Evolutionary conservation across 2,329 filamentous ascomycete genomes (phyloP), one percentile per base, ranked within the genome.

Genomic region (Epicoccum sorghinum): DNA sequence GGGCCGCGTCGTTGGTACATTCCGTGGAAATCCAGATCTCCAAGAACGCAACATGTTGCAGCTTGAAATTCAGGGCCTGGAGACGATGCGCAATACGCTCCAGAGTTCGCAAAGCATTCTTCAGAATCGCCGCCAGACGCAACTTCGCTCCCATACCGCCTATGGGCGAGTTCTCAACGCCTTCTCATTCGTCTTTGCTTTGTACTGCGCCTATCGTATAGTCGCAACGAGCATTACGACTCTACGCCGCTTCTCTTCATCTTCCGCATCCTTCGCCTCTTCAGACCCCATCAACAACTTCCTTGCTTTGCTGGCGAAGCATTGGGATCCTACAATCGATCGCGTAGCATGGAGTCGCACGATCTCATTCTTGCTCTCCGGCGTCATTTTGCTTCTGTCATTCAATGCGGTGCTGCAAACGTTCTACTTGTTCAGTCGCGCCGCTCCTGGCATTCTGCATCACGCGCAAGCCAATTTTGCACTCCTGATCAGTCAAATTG

Each of bases 121-220:
- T 38, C 85, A 86, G 55, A 81, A 78, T 23, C 83, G 88, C 10
- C 82, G 87, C 24, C 82, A 84, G 2, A 83, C 83, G 9, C 87
- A 89, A 52, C 82, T 85, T 30, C 85, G 88, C 40, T 85, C 89
- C 1, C 83, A 86, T 29, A 93, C 90, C 0, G 72, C 82, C 0
- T 57, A 87, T 12, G 91, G 91, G 5, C 85, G 84, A 40, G 57
- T 91, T 1, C 72, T 90, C 33, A 79, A 88, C 24, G 70, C 86
- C 77, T 83, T 80, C 57, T 82, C 86, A 38, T 89, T 89, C 59
- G 75, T 81, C 22, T 96, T 96, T 72, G 87, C 89, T 48, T 60
- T 89, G 43, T 96, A 96, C 80, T 96, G 91, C 78, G 77, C 93
- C 30, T 96, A 95, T 76, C 89, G 91, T 48, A 89, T 96, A 60